Conservation (phyloP, 2,329 filamentous ascomycete genomes). For the Cladosporium cucumerinum region DNA sequence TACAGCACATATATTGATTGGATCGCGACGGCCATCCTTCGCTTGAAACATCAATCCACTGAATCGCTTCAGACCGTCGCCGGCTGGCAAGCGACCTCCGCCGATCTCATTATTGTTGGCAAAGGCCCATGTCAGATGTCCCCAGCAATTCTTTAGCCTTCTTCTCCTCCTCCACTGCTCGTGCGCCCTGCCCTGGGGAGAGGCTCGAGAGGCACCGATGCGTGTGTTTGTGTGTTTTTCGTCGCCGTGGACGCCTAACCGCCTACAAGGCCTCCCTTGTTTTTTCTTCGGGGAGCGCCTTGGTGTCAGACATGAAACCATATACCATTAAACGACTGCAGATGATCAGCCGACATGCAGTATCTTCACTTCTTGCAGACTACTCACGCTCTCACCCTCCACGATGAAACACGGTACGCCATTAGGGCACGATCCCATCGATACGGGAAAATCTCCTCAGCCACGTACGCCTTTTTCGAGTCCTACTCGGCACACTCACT, state of each 20-base stretch:
- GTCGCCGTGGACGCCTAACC: neutral
- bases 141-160: neutral
- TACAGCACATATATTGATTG: too few species aligned
- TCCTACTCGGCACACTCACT: slow-evolving; percentile 2
- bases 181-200: neutral
- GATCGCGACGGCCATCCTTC: neutral
- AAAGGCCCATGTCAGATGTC: neutral
- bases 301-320: neutral
- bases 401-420: slow-evolving; percentile 6
- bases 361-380: neutral
- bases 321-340: neutral
- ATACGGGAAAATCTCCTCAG: neutral
- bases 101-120: neutral
- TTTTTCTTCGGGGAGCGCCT: neutral
- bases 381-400: neutral
- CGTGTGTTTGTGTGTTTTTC: neutral
- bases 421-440: neutral
- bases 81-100: neutral
- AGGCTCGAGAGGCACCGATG: neutral
- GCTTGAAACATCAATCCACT: neutral
- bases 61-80: neutral
- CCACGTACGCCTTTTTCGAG: neutral
- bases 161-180: slow-evolving; percentile 3
- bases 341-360: neutral
- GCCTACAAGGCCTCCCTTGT: neutral